These are phyloP conservation scores for Chenopodium quinoa DNA, from an alignment of 148 eudicot genomes.

Conservation along the genomic window DNA sequence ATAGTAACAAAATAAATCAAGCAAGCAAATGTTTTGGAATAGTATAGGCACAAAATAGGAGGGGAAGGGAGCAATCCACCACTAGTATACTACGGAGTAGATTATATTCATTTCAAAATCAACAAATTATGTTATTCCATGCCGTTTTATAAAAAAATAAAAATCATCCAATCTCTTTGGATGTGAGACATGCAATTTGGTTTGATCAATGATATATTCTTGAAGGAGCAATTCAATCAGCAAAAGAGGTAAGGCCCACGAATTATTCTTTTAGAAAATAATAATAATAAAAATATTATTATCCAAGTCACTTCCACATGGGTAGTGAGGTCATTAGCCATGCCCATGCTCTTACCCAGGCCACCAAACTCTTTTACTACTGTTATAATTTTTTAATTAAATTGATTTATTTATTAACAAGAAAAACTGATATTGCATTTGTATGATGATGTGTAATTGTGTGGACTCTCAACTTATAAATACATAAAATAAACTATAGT, in stretches of 20 bases:
- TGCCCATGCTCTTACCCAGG: constrained; percentile 21
- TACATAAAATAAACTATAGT: too few species aligned
- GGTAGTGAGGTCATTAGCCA: constrained; percentile 33
- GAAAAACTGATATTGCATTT: background rate
- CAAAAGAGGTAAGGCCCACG: constrained; percentile 14
- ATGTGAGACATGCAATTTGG: background rate
- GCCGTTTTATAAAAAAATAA: background rate
- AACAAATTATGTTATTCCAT: constrained; percentile 5
- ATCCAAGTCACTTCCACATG: constrained; percentile 39
- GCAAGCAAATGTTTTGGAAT: too few species aligned
- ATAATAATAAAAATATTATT: background rate
- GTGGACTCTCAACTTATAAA: background rate
- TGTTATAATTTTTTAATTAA: too few species aligned
- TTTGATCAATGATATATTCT: background rate
- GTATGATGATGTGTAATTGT: background rate
- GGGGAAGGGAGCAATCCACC: background rate
- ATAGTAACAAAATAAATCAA: too few species aligned
- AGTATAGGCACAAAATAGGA: background rate
- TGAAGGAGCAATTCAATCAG: constrained; percentile 12
- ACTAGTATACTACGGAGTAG: background rate
- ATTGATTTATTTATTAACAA: background rate
- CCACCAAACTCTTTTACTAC: constrained; percentile 14
- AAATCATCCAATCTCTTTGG: constrained; percentile 16
- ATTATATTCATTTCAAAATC: background rate
- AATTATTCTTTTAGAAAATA: background rate